Base-by-base conservation (phyloP, 1,284 basidiomycete species). In the Apiotrichum montevideense region DNA sequence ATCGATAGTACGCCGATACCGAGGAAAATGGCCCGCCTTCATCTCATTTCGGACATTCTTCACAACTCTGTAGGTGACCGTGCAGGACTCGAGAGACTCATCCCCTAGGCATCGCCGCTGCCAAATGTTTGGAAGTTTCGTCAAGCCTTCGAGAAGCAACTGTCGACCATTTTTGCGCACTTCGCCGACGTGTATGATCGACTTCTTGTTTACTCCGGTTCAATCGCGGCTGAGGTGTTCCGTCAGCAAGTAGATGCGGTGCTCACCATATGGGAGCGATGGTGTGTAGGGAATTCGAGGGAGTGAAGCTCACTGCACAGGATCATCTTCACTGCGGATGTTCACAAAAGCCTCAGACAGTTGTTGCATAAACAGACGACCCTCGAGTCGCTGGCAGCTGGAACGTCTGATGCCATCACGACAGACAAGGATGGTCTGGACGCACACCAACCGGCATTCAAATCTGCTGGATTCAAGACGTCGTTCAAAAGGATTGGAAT, bases 21-120 rank as follows among this genome's bases (percentile, higher is more conserved):
- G 40, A 85, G 94, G 63, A 99, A 99, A 74, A 84, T 98, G 49
- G 91, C 96, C 6, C 85, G 96, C 7, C 83, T 99, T 33, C 87
- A 97, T 77, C 83, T 97, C 47, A 89, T 98, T 54, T 97, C 93
- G 67, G 96, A 99, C 70, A 96, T 99, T 61, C 81, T 99, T 34
- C 93, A 98, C 79, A 99, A 98, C 73, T 92, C 90, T 3, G 93
- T 74, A 42, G 44, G 72, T 62, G 0, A 1, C 21, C 7, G 29
- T 6, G 4, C 34, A 9, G 2, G 39, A 14, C 33, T 7, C 33
- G 40, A 11, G 6, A 37, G 47, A 56, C 5, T 48, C 54, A 21
- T 7, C 10, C 41, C 1, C 8, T 47, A 71, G 69, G 70, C 75
- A 0, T 74, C 75, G 0, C 68, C 75, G 4, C 60, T 79, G 11